Percentiles rank a stretch among this genome's conserved stretches.
These are phyloP conservation scores for Nitzschia sp. DNA, from an alignment of 108 stramenopile genomes.

Conservation along the genomic window DNA sequence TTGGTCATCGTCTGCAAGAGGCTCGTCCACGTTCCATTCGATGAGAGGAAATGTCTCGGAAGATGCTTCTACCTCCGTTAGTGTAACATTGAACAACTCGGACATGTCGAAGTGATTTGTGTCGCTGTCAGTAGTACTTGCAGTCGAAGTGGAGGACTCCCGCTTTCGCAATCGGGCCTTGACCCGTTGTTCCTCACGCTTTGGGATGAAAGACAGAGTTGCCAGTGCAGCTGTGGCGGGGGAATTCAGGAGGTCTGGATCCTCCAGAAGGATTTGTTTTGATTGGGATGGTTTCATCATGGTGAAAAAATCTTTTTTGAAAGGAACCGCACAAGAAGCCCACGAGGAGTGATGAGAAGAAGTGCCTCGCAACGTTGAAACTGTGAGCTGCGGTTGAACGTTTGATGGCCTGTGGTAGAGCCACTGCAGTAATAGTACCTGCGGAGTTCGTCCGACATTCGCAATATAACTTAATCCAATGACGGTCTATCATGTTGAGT, in stretches of 20 bases:
- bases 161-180: background rate
- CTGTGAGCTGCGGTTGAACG: too few relatives aligned
- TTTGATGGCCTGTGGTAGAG: too few relatives aligned
- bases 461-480: too few relatives aligned
- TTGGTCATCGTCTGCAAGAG: too few relatives aligned
- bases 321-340: background rate
- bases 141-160: background rate
- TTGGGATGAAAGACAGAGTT: background rate
- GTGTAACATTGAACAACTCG: background rate
- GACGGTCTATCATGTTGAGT: too few relatives aligned
- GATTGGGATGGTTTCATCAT: background rate
- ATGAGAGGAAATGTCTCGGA: background rate
- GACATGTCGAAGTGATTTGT: constrained; percentile 14
- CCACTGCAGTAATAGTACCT: too few relatives aligned
- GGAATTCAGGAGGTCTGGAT: background rate
- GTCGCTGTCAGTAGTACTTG: background rate
- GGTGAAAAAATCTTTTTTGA: background rate
- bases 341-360: background rate
- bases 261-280: background rate
- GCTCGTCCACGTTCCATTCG: background rate
- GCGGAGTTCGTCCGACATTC: too few relatives aligned
- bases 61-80: background rate
- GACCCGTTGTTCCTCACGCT: background rate
- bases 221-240: constrained; percentile 11
- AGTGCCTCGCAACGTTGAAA: too few relatives aligned